Conservation (phyloP, 192 early-diverging fungal species). For the Dissophora ornata region DNA sequence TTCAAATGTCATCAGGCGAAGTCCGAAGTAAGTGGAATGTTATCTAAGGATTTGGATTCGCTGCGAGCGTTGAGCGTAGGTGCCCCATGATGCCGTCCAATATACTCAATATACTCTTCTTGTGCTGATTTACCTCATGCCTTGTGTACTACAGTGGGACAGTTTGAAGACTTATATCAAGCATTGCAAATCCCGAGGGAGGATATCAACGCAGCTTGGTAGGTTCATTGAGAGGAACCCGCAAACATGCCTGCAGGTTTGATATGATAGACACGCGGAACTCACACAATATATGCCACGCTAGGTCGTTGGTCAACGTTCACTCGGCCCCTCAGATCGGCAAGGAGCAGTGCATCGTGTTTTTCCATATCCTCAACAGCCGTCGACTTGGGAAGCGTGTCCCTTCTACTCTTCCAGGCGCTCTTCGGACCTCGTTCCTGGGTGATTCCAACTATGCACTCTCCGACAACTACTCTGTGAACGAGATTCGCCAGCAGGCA, state of each 20-base stretch:
- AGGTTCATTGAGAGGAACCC: conserved; percentile 4
- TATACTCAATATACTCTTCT: neutral
- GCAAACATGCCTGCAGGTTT: neutral
- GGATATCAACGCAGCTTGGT: conserved; percentile 67
- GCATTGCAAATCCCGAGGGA: conserved; percentile 63
- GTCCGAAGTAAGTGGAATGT: conserved; percentile 69
- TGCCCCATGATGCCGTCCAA: too few species aligned
- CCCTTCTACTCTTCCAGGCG: conserved; percentile 60
- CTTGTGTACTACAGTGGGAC: conserved; percentile 51
- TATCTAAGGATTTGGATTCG: too few species aligned
- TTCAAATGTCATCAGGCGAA: conserved; percentile 60
- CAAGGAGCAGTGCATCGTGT: conserved; percentile 67
- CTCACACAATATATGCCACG: too few species aligned
- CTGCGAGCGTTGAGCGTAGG: too few species aligned
- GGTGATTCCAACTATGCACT: conserved; percentile 61
- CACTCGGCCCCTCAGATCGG: conserved; percentile 65
- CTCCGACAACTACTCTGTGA: conserved; percentile 48
- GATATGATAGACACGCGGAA: too few species aligned
- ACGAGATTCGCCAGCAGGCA: conserved; percentile 54
- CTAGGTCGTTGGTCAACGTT: conserved; percentile 66
- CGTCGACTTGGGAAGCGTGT: conserved; percentile 63
- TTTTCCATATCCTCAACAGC: conserved; percentile 68
- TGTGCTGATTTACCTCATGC: conserved; percentile 3
- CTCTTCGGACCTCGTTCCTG: conserved; percentile 64
- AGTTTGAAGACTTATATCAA: conserved; percentile 68